Percentiles rank a stretch among this genome's conserved stretches.
Conservation (phyloP, 805 yeast species). For the Candida easanensis region DNA sequence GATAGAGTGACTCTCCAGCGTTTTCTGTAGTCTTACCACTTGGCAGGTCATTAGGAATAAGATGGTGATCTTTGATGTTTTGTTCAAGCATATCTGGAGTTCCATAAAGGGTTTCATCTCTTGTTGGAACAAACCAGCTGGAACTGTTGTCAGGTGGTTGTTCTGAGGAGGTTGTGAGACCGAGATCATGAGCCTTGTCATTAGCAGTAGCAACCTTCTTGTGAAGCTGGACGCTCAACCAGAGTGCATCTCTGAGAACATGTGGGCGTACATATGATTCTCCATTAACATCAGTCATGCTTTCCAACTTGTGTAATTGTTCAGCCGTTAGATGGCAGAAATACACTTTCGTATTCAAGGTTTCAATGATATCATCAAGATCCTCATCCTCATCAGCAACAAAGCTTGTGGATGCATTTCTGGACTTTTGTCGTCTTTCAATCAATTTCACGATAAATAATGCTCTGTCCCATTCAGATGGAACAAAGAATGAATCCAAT, state of each 20-base stretch:
- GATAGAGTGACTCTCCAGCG: constrained; percentile 20
- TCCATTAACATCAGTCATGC: constrained; percentile 35
- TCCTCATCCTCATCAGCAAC: constrained; percentile 11
- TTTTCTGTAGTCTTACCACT: constrained; percentile 24
- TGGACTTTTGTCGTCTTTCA: constrained; percentile 32
- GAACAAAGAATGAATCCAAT: constrained; percentile 50
- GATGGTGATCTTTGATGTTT: constrained; percentile 27
- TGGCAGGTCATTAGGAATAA: constrained; percentile 15
- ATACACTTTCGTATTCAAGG: constrained; percentile 41
- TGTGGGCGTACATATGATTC: constrained; percentile 36
- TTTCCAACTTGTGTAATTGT: constrained; percentile 42
- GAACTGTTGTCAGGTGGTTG: constrained; percentile 29
- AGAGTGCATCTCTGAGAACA: constrained; percentile 44
- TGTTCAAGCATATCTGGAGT: constrained; percentile 36
- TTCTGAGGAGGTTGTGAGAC: constrained; percentile 27
- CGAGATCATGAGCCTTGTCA: constrained; percentile 28
- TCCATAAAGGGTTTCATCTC: constrained; percentile 47
- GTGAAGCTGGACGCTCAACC: constrained; percentile 46
- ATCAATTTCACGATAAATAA: constrained; percentile 42
- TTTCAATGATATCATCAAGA: constrained; percentile 26
- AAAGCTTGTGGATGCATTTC: not conserved
- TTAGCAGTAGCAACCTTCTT: constrained; percentile 34
- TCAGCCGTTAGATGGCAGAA: constrained; percentile 49
- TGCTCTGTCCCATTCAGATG: constrained; percentile 55
- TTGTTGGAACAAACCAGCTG: constrained; percentile 42